Evolutionary conservation across 2,329 filamentous ascomycete species (phyloP), one percentile per base, ranked within the genome.

Genomic region (Diaporthe sp.): DNA sequence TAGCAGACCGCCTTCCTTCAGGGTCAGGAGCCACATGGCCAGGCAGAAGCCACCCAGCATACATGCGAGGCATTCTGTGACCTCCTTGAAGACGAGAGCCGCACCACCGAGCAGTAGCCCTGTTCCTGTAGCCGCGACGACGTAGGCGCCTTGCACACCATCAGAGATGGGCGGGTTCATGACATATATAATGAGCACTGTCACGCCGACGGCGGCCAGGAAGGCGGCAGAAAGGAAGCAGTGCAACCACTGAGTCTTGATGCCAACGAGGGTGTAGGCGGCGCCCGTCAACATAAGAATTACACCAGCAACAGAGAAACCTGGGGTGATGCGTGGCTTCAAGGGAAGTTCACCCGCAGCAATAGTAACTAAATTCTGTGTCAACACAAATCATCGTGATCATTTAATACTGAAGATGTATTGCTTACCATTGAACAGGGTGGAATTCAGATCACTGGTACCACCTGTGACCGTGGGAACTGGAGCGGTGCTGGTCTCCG

Each of bases 1-100:
- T 54, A 98, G 86, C 45, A 98, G 86, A 1, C 96, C 95, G 9
- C 95, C 96, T 0, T 92, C 87, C 73, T 91, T 92, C 57, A 98
- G 84, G 33, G 92, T 92, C 60, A 98, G 87, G 69, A 98, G 87
- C 96, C 96, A 98, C 95, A 97, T 97, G 81, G 92, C 92, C 10
- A 97, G 81, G 77, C 92, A 95, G 82, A 97, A 97, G 0, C 95
- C 95, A 35, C 95, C 95, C 0, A 98, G 86, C n/a, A 96, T 86
- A 80, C 95, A 98, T 2, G 94, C 95, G n/a, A 98, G 85, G 9
- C 90, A 88, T 73, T 95, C 93, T 0, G 95, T 95, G 58, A 98
- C 87, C 79, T 98, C 95, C 73, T 91, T 90, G 84, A 98, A 98
- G 15, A 97, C 87, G 12, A 95, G 87, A 0, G 95, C 91, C 4